phyloP scores from a whole-genome alignment of 2,329 filamentous ascomycete species.

The Talaromyces sp. region DNA sequence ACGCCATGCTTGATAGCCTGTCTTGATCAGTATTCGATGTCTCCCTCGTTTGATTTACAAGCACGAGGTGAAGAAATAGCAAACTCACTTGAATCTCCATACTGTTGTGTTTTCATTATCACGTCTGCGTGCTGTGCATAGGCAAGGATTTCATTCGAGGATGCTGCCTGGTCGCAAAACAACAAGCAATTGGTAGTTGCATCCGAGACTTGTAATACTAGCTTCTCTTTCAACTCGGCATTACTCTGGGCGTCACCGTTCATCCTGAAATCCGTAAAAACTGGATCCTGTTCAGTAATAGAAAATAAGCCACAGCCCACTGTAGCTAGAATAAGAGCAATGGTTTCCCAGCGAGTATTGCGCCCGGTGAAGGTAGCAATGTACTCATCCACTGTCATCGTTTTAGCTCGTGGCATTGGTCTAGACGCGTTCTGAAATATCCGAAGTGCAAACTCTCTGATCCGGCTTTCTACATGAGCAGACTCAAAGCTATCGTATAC shows the following conservation, averaged over 20 bases:
- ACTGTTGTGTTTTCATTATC: slow-evolving; percentile 35
- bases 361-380: slow-evolving; percentile 25
- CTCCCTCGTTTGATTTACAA: background rate
- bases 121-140: slow-evolving; percentile 38
- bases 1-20: slow-evolving; percentile 24
- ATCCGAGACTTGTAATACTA: slow-evolving; percentile 34
- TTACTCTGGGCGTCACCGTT: slow-evolving; percentile 11
- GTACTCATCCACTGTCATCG: slow-evolving; percentile 36
- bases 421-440: slow-evolving; percentile 35
- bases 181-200: slow-evolving; percentile 36
- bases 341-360: slow-evolving; percentile 28
- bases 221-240: slow-evolving; percentile 29
- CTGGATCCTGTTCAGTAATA: slow-evolving; percentile 32
- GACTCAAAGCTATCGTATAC: slow-evolving; percentile 30
- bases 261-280: slow-evolving; percentile 24
- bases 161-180: slow-evolving; percentile 36
- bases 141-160: slow-evolving; percentile 35
- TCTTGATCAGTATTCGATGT: slow-evolving; percentile 12
- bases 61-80: background rate
- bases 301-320: slow-evolving; percentile 37
- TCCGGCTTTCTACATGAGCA: slow-evolving; percentile 28
- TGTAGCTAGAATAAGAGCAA: slow-evolving; percentile 39
- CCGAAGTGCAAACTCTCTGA: slow-evolving; percentile 30
- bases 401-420: slow-evolving; percentile 27
- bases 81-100: slow-evolving; percentile 36